Percentiles rank a stretch among this genome's conserved stretches.
Evolutionary conservation across 2,329 filamentous ascomycete genomes (phyloP).

Genomic region (Calonectria leucothoes): DNA sequence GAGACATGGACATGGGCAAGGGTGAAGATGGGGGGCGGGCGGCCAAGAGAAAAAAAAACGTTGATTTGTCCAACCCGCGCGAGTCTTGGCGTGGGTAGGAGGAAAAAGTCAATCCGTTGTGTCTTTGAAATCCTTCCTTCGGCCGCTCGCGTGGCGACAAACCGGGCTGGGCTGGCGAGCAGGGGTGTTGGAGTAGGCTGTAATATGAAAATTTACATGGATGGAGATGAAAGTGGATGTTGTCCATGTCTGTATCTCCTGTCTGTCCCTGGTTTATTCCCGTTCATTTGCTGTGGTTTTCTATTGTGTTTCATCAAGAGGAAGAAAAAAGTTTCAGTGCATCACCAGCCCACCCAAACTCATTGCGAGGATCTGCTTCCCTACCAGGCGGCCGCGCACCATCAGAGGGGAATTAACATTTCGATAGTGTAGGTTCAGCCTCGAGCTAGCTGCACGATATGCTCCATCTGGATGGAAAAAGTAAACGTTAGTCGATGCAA

Average conservation of each 20-base stretch:
- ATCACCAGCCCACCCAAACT: neutral
- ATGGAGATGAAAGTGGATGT: too few species aligned
- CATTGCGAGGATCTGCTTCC: neutral
- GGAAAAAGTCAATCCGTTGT: constrained; percentile 2
- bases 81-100: constrained; percentile 16
- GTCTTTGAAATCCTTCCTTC: neutral
- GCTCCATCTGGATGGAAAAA: neutral
- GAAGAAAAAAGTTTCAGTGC: neutral
- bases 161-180: neutral
- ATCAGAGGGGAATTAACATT: neutral
- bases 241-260: too few species aligned
- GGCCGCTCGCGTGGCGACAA: neutral
- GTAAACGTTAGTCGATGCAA: neutral
- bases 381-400: neutral
- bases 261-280: too few species aligned
- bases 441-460: neutral
- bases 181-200: neutral
- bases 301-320: neutral
- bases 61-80: neutral
- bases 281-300: neutral
- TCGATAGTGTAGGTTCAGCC: constrained; percentile 1
- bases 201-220: too few species aligned
- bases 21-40: too few species aligned
- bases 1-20: neutral
- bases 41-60: neutral